These are phyloP conservation scores for Sporothrix humicola DNA, from an alignment of 2,329 filamentous ascomycete species.

Conservation along the genomic window DNA sequence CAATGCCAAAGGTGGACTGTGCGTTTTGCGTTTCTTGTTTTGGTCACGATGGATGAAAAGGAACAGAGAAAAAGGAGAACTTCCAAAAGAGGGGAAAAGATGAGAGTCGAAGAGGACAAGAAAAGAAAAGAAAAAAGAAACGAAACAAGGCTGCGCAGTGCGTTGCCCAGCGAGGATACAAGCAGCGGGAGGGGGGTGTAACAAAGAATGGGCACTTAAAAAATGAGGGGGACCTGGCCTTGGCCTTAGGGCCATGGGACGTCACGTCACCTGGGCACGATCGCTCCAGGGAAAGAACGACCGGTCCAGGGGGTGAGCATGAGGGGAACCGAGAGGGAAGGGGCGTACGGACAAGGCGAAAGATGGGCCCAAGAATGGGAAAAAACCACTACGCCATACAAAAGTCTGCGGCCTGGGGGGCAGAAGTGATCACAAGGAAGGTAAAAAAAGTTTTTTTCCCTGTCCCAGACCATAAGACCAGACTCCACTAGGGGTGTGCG, in stretches of 20 bases:
- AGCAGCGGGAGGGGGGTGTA: constrained; percentile 1
- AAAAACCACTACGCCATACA: neutral
- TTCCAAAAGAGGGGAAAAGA: constrained; percentile 18
- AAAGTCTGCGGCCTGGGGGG: neutral
- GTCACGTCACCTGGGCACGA: constrained; percentile 25
- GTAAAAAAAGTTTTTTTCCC: constrained; percentile 34
- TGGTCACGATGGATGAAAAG: constrained; percentile 25
- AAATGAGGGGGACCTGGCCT: neutral
- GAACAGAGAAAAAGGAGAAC: constrained; percentile 13
- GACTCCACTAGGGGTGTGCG: constrained; percentile 20
- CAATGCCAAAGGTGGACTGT: constrained; percentile 11
- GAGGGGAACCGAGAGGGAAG: neutral
- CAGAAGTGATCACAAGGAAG: constrained; percentile 35
- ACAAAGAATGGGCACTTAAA: neutral
- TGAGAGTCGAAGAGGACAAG: constrained; percentile 1
- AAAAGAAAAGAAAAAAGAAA: neutral
- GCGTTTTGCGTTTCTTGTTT: constrained; percentile 21
- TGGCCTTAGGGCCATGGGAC: neutral
- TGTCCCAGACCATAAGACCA: constrained; percentile 16
- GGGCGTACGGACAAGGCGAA: constrained; percentile 9
- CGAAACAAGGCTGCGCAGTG: constrained; percentile 27
- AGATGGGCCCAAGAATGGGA: constrained; percentile 8
- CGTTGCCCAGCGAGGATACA: constrained; percentile 13
- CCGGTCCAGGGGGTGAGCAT: neutral
- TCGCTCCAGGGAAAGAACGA: constrained; percentile 10